A percentile compares a stretch with the other conserved stretches of the same genome.
Evolutionary conservation across 768 basidiomycete species (phyloP).

Genomic region (Phlebiopsis flavidoalba): DNA sequence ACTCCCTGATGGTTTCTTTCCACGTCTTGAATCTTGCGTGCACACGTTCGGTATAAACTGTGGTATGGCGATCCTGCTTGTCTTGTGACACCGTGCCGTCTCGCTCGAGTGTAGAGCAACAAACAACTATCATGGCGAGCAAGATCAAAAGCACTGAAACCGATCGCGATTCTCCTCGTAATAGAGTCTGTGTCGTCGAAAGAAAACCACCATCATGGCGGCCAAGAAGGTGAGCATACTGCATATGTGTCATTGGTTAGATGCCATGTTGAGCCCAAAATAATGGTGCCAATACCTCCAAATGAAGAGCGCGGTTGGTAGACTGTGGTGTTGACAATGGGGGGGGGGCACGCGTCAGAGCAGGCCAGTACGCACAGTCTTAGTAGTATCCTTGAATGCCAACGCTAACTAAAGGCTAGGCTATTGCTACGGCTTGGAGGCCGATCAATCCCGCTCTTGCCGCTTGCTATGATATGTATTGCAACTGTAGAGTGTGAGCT

Average conservation of each 20-base stretch:
- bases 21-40: too few species aligned
- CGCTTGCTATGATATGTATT: background rate
- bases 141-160: background rate
- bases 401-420: conserved; percentile 30
- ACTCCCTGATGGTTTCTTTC: too few species aligned
- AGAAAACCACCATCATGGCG: conserved; percentile 8
- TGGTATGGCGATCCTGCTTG: background rate
- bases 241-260: background rate
- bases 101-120: background rate
- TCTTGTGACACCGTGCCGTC: background rate
- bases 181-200: background rate
- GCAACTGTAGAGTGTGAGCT: background rate
- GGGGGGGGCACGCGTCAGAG: too few species aligned
- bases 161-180: conserved; percentile 3
- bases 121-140: background rate
- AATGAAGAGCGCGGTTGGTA: conserved; percentile 20
- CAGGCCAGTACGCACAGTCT: too few species aligned
- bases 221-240: conserved; percentile 12
- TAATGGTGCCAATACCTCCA: conserved; percentile 16
- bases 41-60: background rate
- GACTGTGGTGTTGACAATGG: too few species aligned
- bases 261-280: background rate
- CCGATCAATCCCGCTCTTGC: background rate
- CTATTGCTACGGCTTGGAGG: conserved; percentile 9
- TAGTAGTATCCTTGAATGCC: background rate